These are phyloP conservation scores for Teratosphaeria viscida DNA, from an alignment of 2,329 filamentous ascomycete species.

Conservation along the genomic window DNA sequence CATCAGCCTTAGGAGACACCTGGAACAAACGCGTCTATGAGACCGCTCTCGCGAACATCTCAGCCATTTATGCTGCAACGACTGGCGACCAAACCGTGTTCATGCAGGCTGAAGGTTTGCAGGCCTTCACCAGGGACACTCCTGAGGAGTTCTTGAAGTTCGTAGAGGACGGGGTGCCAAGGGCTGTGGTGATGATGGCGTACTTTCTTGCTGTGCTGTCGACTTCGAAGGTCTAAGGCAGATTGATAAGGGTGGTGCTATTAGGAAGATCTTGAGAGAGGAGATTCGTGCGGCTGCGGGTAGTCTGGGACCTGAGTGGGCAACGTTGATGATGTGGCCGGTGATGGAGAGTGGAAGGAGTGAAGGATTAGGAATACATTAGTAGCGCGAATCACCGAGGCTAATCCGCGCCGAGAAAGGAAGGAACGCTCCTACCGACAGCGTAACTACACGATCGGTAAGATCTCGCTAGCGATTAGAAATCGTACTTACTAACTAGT, in stretches of 20 bases:
- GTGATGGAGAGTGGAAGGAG: not conserved
- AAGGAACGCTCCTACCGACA: too few species aligned
- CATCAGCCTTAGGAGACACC: not conserved
- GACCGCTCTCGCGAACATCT: not conserved
- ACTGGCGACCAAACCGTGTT: not conserved
- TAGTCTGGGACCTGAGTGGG: not conserved
- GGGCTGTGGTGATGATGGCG: not conserved
- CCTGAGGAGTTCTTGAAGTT: not conserved
- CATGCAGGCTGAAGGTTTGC: not conserved
- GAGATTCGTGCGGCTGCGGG: not conserved
- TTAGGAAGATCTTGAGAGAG: not conserved
- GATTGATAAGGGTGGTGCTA: not conserved
- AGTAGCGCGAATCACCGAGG: too few species aligned
- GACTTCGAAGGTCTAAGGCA: not conserved
- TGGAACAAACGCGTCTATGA: not conserved
- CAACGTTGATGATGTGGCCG: not conserved
- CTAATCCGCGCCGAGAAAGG: too few species aligned
- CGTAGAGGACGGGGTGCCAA: not conserved
- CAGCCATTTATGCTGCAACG: not conserved
- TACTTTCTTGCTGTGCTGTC: not conserved
- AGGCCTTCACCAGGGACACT: not conserved
- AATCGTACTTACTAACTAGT: too few species aligned
- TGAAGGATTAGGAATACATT: too few species aligned
- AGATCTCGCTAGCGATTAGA: too few species aligned
- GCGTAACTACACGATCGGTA: too few species aligned